Evolutionary conservation across 2,329 filamentous ascomycete genomes (phyloP).

Genomic region (Fusarium mangiferae): DNA sequence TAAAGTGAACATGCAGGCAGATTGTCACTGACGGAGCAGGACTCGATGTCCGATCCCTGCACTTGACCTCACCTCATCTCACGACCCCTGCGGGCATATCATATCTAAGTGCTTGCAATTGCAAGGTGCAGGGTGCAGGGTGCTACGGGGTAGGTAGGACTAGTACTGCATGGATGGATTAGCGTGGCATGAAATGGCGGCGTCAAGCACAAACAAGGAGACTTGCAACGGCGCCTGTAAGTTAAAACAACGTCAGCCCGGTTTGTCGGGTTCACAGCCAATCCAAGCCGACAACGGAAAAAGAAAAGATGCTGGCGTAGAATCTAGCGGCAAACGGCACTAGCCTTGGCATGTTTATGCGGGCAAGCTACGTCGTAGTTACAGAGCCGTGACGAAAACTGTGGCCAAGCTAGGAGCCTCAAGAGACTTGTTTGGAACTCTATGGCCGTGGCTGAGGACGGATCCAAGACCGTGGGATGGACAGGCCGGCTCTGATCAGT

Average conservation of each 20-base stretch:
- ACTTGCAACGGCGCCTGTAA: neutral
- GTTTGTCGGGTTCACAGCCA: neutral
- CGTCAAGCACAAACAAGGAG: neutral
- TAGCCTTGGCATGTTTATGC: neutral
- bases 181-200: neutral
- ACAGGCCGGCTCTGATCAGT: slow-evolving; percentile 6
- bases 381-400: neutral
- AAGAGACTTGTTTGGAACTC: neutral
- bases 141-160: neutral
- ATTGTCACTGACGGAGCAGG: neutral
- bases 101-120: neutral
- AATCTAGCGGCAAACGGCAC: neutral
- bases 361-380: neutral
- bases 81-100: neutral
- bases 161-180: neutral
- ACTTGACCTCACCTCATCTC: neutral
- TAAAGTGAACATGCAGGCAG: neutral
- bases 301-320: neutral
- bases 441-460: neutral
- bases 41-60: neutral
- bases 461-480: neutral
- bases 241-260: neutral
- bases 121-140: neutral
- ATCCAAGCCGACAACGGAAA: neutral
- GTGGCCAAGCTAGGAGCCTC: neutral